Evolutionary conservation across 2,329 filamentous ascomycete genomes (phyloP).

Genomic region (Meredithiella fracta): DNA sequence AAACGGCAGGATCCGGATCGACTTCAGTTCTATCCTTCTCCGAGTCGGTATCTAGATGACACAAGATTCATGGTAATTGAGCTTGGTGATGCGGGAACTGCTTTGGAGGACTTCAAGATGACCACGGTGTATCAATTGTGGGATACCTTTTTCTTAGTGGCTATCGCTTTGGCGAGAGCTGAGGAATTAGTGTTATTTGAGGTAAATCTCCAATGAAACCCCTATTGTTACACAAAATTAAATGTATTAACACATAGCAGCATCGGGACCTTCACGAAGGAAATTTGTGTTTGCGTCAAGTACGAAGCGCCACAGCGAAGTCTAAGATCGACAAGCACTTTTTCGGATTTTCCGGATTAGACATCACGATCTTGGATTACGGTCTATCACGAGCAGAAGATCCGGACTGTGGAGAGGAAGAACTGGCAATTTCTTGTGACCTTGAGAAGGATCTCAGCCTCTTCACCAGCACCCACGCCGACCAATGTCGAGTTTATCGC

Average conservation of each 20-base stretch:
- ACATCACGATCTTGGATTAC: slow-evolving; percentile 50
- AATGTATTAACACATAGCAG: slow-evolving; percentile 22
- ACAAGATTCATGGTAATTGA: slow-evolving; percentile 46
- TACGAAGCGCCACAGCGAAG: slow-evolving; percentile 19
- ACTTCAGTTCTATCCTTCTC: slow-evolving; percentile 45
- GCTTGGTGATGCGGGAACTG: slow-evolving; percentile 43
- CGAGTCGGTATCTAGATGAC: slow-evolving; percentile 39
- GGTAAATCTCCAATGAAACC: slow-evolving; percentile 23
- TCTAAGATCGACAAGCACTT: slow-evolving; percentile 18
- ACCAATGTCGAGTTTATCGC: slow-evolving; percentile 45
- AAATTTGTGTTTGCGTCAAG: slow-evolving; percentile 41
- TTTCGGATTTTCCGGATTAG: slow-evolving; percentile 44
- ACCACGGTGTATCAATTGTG: slow-evolving; percentile 35
- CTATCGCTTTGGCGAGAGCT: slow-evolving; percentile 42
- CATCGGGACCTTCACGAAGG: slow-evolving; percentile 51
- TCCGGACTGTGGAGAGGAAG: slow-evolving; percentile 20
- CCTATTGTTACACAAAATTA: background rate
- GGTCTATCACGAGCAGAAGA: slow-evolving; percentile 44
- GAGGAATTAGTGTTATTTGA: slow-evolving; percentile 44
- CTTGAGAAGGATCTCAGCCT: slow-evolving; percentile 43
- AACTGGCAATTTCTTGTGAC: slow-evolving; percentile 35
- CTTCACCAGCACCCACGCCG: slow-evolving; percentile 42
- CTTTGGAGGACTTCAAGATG: slow-evolving; percentile 42
- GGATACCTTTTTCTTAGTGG: slow-evolving; percentile 46
- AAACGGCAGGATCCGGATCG: slow-evolving; percentile 39